Conservation (phyloP, 495 filamentous ascomycete species). For the Aspergillus affinis region DNA sequence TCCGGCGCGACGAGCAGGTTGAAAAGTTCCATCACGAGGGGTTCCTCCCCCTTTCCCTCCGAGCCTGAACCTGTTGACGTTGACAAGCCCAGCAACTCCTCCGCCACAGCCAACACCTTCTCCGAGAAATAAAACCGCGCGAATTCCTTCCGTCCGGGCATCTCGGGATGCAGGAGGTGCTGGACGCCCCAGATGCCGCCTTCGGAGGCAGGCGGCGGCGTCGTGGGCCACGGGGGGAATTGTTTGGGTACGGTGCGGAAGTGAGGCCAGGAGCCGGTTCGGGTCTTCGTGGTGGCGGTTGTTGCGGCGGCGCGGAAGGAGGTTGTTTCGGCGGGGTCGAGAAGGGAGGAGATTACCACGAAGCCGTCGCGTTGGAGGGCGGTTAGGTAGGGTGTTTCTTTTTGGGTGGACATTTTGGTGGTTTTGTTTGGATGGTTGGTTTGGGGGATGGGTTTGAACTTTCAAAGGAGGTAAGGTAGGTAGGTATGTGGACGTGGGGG, state of each 20-base stretch:
- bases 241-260: constrained; percentile 82
- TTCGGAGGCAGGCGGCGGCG: constrained; percentile 43
- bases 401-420: constrained; percentile 7
- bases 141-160: constrained; percentile 56
- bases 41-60: constrained; percentile 28
- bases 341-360: constrained; percentile 47
- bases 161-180: constrained; percentile 72
- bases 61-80: neutral
- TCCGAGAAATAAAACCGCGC: constrained; percentile 64
- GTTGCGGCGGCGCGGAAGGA: constrained; percentile 55
- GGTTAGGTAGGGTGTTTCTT: constrained; percentile 34
- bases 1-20: constrained; percentile 74
- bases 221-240: constrained; percentile 75
- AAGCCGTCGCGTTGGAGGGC: constrained; percentile 50
- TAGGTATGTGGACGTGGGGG: no score
- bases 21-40: constrained; percentile 76
- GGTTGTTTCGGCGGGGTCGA: constrained; percentile 46
- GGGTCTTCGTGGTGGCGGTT: constrained; percentile 55
- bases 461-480: neutral
- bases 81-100: constrained; percentile 52
- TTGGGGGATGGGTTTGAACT: neutral
- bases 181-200: constrained; percentile 84
- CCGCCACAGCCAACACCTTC: constrained; percentile 54
- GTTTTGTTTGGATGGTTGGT: constrained; percentile 6
- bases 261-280: constrained; percentile 67